Percentiles rank a stretch among this genome's conserved stretches.
These are phyloP conservation scores for Saccharomycopsis sp. DNA, from an alignment of 805 yeast species.

Conservation along the genomic window DNA sequence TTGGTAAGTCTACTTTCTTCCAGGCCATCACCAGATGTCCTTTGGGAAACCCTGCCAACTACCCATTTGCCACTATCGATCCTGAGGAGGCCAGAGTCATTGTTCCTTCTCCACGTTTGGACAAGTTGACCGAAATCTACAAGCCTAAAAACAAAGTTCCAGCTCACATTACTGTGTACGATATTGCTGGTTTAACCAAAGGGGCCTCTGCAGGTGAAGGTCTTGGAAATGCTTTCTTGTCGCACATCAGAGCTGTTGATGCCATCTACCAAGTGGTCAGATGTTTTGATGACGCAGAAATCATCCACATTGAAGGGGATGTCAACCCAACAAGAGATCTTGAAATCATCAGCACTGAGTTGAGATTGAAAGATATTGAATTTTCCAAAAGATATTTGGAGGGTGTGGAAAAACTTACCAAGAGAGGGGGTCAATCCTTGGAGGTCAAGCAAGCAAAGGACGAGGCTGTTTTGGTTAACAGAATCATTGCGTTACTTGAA, in stretches of 20 bases:
- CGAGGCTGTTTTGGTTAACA: conserved; percentile 68
- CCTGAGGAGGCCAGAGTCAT: conserved; percentile 85
- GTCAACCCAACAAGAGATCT: conserved; percentile 94
- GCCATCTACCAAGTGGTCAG: conserved; percentile 97
- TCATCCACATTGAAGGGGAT: conserved; percentile 94
- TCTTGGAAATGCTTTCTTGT: conserved; percentile 93
- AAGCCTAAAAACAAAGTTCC: conserved; percentile 84
- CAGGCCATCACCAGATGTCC: conserved; percentile 72
- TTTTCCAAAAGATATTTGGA: conserved; percentile 80
- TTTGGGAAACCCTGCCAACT: conserved; percentile 69
- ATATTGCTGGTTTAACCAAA: conserved; percentile 96
- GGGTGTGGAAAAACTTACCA: conserved; percentile 70
- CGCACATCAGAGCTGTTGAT: conserved; percentile 96
- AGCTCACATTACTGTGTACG: conserved; percentile 87
- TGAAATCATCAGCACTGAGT: conserved; percentile 84
- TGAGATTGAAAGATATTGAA: conserved; percentile 94
- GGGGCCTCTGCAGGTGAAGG: conserved; percentile 98
- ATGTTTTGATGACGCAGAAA: conserved; percentile 96
- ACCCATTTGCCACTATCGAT: conserved; percentile 74
- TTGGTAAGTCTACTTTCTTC: conserved; percentile 75
- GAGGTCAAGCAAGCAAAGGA: conserved; percentile 87
- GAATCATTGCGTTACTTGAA: conserved; percentile 70
- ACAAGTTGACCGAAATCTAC: conserved; percentile 66
- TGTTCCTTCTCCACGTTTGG: conserved; percentile 88
- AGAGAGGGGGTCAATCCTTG: conserved; percentile 82